Evolutionary conservation across 768 basidiomycete genomes (phyloP).

Genomic region (Xerocomus spinulosus): DNA sequence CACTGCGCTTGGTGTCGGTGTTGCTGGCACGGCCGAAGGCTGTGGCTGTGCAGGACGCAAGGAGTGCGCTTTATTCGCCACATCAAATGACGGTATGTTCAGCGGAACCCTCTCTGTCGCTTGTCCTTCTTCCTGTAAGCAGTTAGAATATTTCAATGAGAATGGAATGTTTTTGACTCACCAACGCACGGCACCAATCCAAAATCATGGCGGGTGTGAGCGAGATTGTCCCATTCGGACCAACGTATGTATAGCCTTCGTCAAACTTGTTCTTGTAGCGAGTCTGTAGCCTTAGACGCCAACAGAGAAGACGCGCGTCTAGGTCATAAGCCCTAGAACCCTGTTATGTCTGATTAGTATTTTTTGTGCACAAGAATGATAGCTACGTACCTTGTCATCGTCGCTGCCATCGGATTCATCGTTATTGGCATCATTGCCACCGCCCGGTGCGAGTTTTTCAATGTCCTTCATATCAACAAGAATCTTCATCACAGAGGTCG

Average conservation of each 20-base stretch:
- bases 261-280: conserved; percentile 3
- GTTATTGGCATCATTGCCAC: not conserved
- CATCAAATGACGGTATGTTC: not conserved
- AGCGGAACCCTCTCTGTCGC: not conserved
- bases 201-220: conserved; percentile 6
- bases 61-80: not conserved
- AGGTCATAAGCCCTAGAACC: not conserved
- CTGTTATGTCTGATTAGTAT: not conserved
- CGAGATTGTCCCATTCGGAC: not conserved
- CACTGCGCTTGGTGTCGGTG: too few species aligned
- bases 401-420: not conserved
- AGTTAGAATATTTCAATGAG: not conserved
- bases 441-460: not conserved
- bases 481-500: not conserved
- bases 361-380: too few species aligned
- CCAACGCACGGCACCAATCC: conserved; percentile 7
- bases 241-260: conserved; percentile 2
- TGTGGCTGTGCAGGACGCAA: not conserved
- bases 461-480: conserved; percentile 6
- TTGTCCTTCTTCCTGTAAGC: not conserved
- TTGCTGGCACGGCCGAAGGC: not conserved
- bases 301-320: not conserved
- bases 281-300: conserved; percentile 4
- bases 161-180: not conserved
- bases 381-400: not conserved